Evolutionary conservation across 176 grass and related monocot species (phyloP), one percentile per base, ranked within the genome.

Genomic region (Eragrostis nindensis): DNA sequence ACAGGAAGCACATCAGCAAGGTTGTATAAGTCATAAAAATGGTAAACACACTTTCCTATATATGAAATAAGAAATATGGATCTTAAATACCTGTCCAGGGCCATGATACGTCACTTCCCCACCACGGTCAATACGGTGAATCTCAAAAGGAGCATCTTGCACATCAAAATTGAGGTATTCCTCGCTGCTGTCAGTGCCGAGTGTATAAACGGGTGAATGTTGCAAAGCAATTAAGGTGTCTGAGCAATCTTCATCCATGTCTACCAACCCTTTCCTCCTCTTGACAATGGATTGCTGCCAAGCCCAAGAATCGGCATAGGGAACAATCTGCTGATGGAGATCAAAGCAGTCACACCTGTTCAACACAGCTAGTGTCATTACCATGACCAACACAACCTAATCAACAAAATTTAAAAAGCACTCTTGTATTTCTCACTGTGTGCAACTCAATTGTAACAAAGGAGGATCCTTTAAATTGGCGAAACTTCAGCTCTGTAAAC

Each of bases 101-200:
- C 95, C 95, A 89, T 95, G 95, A 86, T 95, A 98, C 0, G 92
- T 98, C 77, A 98, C 92, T 60, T 98, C 88, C 12, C 95, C 92
- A n/a, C 84, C 95, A 18, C 95, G 87, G 49, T 95, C 67, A 52
- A 79, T 95, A 6, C 72, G 86, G 11, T 93, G 79, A 85, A 98
- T 14, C 22, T 93, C 90, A 60, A 66, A 89, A 29, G 90, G 92
- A 74, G 90, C 53, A 89, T 94, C 82, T 64, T 76, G 39, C 39
- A 91, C 50, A 76, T 94, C 21, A 50, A 98, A 98, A 82, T 87
- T 78, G 41, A 98, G 84, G 77, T 84, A 80, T 6, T 94, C 52
- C 77, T 89, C 70, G 0, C 48, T 66, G 43, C 88, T 94, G 12
- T 40, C 40, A 2, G 86, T 91, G 29, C 90, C 92, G 21, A 95